Percentiles rank a stretch among this genome's conserved stretches.
Conservation (phyloP, 2,329 filamentous ascomycete species). For the Hypoxylon sp. region DNA sequence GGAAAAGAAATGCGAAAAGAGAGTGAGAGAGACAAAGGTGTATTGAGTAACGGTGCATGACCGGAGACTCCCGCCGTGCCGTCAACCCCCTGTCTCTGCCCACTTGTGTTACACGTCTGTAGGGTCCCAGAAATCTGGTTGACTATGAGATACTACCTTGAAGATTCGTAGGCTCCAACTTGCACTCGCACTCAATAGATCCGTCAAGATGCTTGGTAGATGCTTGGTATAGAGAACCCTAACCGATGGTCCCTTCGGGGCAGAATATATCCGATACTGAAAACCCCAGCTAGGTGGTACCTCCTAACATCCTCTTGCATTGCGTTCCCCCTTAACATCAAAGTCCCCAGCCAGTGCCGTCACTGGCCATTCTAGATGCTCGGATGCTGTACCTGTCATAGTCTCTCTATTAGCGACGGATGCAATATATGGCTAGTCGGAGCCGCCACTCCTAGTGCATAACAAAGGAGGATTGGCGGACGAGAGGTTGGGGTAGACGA, state of each 20-base stretch:
- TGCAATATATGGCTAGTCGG: conserved; percentile 33
- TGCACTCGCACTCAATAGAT: conserved; percentile 28
- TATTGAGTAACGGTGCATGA: conserved; percentile 22
- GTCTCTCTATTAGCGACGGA: conserved; percentile 9
- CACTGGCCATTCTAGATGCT: conserved; percentile 37
- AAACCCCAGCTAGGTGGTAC: too few species aligned
- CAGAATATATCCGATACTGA: conserved; percentile 29
- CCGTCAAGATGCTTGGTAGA: conserved; percentile 33
- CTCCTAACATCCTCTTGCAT: conserved; percentile 23
- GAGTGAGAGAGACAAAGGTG: too few species aligned
- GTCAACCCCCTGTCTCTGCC: conserved; percentile 30
- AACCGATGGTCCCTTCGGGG: conserved; percentile 26
- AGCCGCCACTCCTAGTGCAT: conserved; percentile 30
- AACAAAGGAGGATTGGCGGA: conserved; percentile 30
- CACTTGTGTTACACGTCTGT: conserved; percentile 28
- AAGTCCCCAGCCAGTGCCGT: conserved; percentile 31
- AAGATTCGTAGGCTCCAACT: conserved; percentile 29
- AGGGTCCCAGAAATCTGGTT: conserved; percentile 38
- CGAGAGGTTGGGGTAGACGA: conserved; percentile 21
- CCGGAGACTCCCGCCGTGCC: conserved; percentile 26
- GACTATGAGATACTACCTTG: conserved; percentile 32
- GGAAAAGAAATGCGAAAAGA: neutral
- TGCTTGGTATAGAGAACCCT: conserved; percentile 33
- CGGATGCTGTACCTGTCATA: conserved; percentile 20
- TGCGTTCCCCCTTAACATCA: conserved; percentile 25